These are phyloP conservation scores for Erodium texanum DNA, from an alignment of 441 rosid genomes.

Conservation along the genomic window DNA sequence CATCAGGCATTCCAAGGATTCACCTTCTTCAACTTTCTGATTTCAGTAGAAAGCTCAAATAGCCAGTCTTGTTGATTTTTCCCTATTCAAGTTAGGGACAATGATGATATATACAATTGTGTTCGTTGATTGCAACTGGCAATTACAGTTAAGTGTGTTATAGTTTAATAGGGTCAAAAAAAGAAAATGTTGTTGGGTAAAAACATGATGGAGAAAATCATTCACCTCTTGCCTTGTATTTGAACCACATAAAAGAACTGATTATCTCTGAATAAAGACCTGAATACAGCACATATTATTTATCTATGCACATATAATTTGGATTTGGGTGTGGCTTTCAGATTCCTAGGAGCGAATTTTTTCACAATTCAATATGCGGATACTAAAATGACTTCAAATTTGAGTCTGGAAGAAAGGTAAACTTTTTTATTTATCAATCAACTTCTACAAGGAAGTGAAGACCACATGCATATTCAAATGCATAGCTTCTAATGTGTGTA, in stretches of 20 bases:
- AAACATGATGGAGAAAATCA: background rate
- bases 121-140: background rate
- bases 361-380: background rate
- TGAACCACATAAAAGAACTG: background rate
- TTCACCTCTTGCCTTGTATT: background rate
- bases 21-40: constrained; percentile 67
- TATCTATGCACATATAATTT: background rate
- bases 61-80: constrained; percentile 11
- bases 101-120: background rate
- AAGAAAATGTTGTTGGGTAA: background rate
- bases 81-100: background rate
- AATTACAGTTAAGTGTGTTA: background rate
- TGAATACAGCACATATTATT: background rate
- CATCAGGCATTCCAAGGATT: constrained; percentile 59
- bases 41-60: constrained; percentile 75
- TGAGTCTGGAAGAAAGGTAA: background rate
- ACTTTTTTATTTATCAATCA: background rate
- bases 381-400: too few species aligned
- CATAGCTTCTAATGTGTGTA: too few species aligned
- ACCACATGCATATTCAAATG: too few species aligned
- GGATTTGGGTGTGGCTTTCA: background rate
- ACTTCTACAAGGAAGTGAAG: background rate
- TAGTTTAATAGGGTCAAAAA: background rate
- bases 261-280: background rate
- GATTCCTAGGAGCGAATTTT: background rate